A percentile compares a stretch with the other conserved stretches of the same genome.
phyloP scores from a whole-genome alignment of 2,329 filamentous ascomycete species.

The Fonsecaea pedrosoi region DNA sequence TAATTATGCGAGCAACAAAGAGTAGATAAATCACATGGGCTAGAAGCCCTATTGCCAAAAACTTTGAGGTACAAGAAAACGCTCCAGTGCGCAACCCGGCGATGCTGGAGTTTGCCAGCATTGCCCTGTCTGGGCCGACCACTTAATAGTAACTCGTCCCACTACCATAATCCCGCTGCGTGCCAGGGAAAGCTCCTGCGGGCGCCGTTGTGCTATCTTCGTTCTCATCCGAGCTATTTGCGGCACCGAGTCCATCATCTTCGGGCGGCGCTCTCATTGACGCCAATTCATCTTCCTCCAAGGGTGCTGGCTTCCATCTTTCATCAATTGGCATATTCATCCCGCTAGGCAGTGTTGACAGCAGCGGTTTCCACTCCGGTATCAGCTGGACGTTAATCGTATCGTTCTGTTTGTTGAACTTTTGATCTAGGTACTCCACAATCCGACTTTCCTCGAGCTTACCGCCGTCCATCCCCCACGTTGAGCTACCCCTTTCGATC shows the following conservation, averaged over 20 bases:
- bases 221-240: conserved; percentile 49
- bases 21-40: not conserved
- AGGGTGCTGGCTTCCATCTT: conserved; percentile 65
- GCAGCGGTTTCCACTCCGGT: conserved; percentile 72
- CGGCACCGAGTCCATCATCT: conserved; percentile 49
- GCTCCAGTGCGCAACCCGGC: not conserved
- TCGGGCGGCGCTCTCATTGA: conserved; percentile 65
- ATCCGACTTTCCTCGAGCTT: conserved; percentile 83
- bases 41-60: not conserved
- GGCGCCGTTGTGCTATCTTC: conserved; percentile 41
- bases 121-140: not conserved
- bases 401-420: conserved; percentile 93
- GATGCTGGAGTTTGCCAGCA: not conserved
- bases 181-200: conserved; percentile 47
- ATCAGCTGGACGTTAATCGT: conserved; percentile 85
- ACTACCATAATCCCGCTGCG: conserved; percentile 34
- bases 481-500: conserved; percentile 67
- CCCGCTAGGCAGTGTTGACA: conserved; percentile 83
- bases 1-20: not conserved
- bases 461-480: conserved; percentile 84
- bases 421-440: conserved; percentile 82
- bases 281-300: conserved; percentile 69
- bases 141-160: conserved; percentile 29
- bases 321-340: conserved; percentile 74
- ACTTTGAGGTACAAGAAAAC: not conserved